Percentiles rank a stretch among this genome's conserved stretches.
These are phyloP conservation scores for Sicyos edulis DNA, from an alignment of 306 rosid genomes.

Conservation along the genomic window DNA sequence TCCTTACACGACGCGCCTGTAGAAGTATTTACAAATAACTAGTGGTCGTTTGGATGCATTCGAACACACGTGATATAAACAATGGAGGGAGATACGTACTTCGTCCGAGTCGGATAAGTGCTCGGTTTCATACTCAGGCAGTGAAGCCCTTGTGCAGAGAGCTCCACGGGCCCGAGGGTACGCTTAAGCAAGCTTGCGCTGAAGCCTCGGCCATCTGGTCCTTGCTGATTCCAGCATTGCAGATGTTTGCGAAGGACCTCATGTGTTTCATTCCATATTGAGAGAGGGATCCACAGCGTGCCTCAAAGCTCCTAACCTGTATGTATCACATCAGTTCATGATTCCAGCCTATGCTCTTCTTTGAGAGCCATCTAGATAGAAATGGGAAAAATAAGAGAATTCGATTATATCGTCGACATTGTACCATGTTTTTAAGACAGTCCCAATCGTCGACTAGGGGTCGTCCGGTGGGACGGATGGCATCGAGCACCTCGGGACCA, in stretches of 20 bases:
- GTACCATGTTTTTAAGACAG: slow-evolving; percentile 68
- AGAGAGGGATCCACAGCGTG: slow-evolving; percentile 79
- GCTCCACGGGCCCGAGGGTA: slow-evolving; percentile 69
- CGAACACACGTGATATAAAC: slow-evolving; percentile 14
- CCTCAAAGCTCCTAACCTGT: slow-evolving; percentile 89
- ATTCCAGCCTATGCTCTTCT: background rate
- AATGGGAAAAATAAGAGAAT: background rate
- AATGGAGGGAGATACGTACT: background rate
- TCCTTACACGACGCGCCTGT: background rate
- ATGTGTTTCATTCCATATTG: slow-evolving; percentile 96
- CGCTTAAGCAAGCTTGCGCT: slow-evolving; percentile 58
- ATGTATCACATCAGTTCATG: background rate
- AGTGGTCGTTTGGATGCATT: background rate
- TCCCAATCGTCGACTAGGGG: slow-evolving; percentile 87
- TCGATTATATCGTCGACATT: slow-evolving; percentile 3
- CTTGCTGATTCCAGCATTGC: slow-evolving; percentile 62
- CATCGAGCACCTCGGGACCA: slow-evolving; percentile 54
- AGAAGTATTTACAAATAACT: slow-evolving; percentile 5
- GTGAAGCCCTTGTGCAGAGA: slow-evolving; percentile 69
- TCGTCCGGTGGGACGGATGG: slow-evolving; percentile 52
- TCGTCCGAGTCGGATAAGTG: background rate
- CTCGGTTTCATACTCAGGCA: slow-evolving; percentile 31
- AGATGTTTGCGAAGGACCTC: slow-evolving; percentile 85
- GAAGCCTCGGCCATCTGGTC: slow-evolving; percentile 75
- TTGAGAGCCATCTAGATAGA: background rate